Percentiles rank a stretch among this genome's conserved stretches.
Conservation (phyloP, 2,329 filamentous ascomycete species). For the Curvularia spicifera region DNA sequence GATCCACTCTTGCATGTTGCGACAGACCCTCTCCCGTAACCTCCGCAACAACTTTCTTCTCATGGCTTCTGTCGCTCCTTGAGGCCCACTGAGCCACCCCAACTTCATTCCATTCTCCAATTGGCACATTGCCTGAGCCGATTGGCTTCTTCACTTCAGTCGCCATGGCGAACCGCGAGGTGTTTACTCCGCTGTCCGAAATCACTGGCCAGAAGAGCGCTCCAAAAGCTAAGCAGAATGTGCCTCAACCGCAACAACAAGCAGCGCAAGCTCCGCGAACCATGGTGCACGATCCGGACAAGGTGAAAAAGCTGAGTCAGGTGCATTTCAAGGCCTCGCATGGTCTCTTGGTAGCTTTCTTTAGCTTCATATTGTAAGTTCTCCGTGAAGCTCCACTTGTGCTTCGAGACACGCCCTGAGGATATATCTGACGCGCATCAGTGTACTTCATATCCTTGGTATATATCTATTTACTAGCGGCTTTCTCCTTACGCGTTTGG, state of each 20-base stretch:
- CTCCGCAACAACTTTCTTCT: constrained; percentile 16
- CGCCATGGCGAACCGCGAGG: constrained; percentile 48
- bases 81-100: constrained; percentile 14
- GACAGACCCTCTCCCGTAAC: constrained; percentile 16
- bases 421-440: constrained; percentile 41
- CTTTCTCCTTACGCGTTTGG: constrained; percentile 87
- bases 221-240: constrained; percentile 32
- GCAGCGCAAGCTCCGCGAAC: constrained; percentile 12
- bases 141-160: constrained; percentile 5
- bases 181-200: constrained; percentile 47
- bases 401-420: background rate
- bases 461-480: constrained; percentile 94
- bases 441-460: constrained; percentile 75
- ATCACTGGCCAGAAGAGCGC: constrained; percentile 45
- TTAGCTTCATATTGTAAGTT: constrained; percentile 67
- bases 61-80: constrained; percentile 34
- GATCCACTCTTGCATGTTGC: constrained; percentile 21
- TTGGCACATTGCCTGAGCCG: constrained; percentile 3
- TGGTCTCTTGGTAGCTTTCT: constrained; percentile 66
- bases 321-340: constrained; percentile 62
- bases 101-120: background rate
- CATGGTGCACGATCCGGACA: constrained; percentile 23
- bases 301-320: constrained; percentile 52
- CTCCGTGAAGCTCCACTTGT: constrained; percentile 2
- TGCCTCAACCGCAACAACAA: constrained; percentile 31